Conservation (phyloP, 768 basidiomycete species). For the Tylopilus balloui region DNA sequence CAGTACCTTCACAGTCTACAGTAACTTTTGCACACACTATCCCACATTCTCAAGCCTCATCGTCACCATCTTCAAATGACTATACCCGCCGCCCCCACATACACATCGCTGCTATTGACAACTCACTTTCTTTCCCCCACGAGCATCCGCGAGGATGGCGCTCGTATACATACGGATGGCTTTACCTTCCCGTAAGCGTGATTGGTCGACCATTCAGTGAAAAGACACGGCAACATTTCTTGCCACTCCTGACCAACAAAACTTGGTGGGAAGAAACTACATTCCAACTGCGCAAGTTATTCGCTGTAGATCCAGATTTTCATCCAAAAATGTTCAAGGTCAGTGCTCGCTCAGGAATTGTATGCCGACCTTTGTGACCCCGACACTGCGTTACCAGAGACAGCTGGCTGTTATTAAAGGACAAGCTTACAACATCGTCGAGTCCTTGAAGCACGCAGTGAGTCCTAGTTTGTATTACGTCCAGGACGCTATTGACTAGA, state of each 20-base stretch:
- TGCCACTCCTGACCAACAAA: conserved; percentile 78
- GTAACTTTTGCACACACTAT: conserved; percentile 38
- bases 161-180: conserved; percentile 84
- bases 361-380: conserved; percentile 1
- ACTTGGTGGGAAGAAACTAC: conserved; percentile 90
- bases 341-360: conserved; percentile 23
- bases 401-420: conserved; percentile 94
- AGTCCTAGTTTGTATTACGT: conserved; percentile 27
- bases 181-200: conserved; percentile 79
- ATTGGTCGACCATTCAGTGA: conserved; percentile 85
- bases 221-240: conserved; percentile 74
- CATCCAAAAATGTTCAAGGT: conserved; percentile 88
- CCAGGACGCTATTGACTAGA: conserved; percentile 1
- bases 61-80: conserved; percentile 31
- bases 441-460: conserved; percentile 74
- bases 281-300: conserved; percentile 68
- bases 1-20: conserved; percentile 35
- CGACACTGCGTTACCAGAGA: conserved; percentile 40
- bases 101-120: conserved; percentile 91
- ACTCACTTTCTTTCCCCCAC: conserved; percentile 88
- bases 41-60: conserved; percentile 33
- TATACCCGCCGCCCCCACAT: conserved; percentile 73
- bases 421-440: conserved; percentile 87
- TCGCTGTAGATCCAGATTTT: conserved; percentile 80
- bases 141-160: conserved; percentile 81